Conservation (phyloP, 768 basidiomycete genomes). For the Tulasnella sp. region DNA sequence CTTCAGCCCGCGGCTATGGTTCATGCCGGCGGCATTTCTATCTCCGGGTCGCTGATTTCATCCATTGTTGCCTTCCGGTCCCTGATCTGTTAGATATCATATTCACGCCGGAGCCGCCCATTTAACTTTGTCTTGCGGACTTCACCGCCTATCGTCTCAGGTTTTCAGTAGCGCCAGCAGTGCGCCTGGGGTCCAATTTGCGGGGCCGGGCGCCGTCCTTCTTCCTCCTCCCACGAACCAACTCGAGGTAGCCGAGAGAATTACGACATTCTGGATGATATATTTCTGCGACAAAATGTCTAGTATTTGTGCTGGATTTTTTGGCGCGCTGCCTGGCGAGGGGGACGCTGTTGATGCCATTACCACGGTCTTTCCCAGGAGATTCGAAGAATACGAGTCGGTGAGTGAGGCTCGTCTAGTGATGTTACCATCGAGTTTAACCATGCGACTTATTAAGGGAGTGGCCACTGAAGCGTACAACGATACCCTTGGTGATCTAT, state of each 20-base stretch:
- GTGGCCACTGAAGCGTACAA: background rate
- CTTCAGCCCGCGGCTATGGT: background rate
- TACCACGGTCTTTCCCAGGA: background rate
- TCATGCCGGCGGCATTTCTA: background rate
- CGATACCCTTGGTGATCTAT: background rate
- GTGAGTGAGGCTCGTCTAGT: background rate
- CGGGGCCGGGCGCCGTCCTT: background rate
- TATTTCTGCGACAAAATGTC: conserved; percentile 15
- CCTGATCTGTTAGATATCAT: conserved; percentile 9
- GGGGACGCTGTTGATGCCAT: background rate
- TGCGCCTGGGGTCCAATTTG: background rate
- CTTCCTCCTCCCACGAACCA: background rate
- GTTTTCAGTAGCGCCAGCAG: background rate
- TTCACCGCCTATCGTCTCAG: conserved; percentile 28
- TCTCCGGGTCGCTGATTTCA: background rate
- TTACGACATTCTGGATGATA: conserved; percentile 19
- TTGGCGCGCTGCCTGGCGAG: background rate
- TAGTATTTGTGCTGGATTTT: background rate
- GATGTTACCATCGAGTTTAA: background rate
- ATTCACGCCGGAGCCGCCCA: conserved; percentile 57
- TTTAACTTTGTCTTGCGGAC: conserved; percentile 62
- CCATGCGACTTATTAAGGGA: background rate
- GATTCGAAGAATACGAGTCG: conserved; percentile 5
- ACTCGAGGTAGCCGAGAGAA: conserved; percentile 12
- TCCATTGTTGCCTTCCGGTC: background rate